Evolutionary conservation across 2,329 filamentous ascomycete species (phyloP).

Genomic region (Teratosphaeria nubilosa): DNA sequence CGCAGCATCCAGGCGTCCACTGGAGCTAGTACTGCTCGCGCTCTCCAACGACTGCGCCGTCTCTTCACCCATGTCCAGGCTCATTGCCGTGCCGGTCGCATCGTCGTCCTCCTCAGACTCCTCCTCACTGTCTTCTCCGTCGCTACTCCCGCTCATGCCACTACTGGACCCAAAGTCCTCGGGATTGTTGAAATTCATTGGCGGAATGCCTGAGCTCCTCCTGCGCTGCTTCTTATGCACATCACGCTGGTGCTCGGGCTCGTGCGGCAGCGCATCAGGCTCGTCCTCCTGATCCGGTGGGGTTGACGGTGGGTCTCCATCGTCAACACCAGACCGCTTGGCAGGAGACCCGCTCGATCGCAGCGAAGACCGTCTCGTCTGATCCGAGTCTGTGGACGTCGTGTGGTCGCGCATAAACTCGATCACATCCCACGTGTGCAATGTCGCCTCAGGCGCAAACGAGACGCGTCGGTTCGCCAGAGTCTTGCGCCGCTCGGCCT

Average conservation of each 20-base stretch:
- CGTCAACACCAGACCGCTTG: conserved; percentile 33
- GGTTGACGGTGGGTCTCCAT: conserved; percentile 51
- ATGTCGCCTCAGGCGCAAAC: conserved; percentile 90
- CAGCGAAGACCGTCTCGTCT: conserved; percentile 62
- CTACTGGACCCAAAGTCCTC: conserved; percentile 65
- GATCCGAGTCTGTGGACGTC: conserved; percentile 59
- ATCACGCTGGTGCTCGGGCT: conserved; percentile 56
- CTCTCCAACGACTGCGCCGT: conserved; percentile 21
- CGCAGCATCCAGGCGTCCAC: conserved; percentile 64
- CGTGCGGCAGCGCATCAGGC: conserved; percentile 37
- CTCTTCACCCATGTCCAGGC: conserved; percentile 54
- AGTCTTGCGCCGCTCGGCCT: conserved; percentile 75
- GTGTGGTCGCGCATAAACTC: conserved; percentile 84
- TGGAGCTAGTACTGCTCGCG: conserved; percentile 52
- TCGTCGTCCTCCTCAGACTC: conserved; percentile 48
- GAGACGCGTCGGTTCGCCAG: conserved; percentile 78
- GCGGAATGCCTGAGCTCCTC: conserved; percentile 57
- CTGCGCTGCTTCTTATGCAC: conserved; percentile 52
- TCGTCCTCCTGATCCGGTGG: conserved; percentile 52
- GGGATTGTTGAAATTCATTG: conserved; percentile 54
- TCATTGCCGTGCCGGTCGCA: conserved; percentile 72
- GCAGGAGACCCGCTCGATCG: conserved; percentile 32
- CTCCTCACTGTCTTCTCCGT: conserved; percentile 33
- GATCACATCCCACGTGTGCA: conserved; percentile 94
- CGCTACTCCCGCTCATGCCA: conserved; percentile 56